Evolutionary conservation across 192 early-diverging fungal genomes (phyloP).

Genomic region (Paraglomus brasilianum): DNA sequence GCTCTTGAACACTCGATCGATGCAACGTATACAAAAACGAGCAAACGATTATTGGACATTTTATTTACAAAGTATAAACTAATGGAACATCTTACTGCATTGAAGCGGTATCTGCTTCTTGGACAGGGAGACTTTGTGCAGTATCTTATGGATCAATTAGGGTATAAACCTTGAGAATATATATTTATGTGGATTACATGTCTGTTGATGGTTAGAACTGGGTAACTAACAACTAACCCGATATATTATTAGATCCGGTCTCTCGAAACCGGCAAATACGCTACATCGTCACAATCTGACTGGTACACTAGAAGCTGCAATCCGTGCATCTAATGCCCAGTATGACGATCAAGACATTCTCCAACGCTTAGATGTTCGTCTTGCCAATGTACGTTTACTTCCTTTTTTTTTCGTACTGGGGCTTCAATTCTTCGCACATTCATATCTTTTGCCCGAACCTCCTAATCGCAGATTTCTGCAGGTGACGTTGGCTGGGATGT

Average conservation of each 20-base stretch:
- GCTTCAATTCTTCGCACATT: background rate
- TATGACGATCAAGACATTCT: constrained; percentile 77
- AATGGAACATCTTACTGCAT: constrained; percentile 78
- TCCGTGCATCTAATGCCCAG: constrained; percentile 87
- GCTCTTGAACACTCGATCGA: constrained; percentile 76
- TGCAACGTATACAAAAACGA: constrained; percentile 66
- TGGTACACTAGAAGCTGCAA: constrained; percentile 77
- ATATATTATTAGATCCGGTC: constrained; percentile 40
- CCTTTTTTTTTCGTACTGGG: background rate
- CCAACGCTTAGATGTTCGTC: constrained; percentile 72
- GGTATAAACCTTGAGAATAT: constrained; percentile 46
- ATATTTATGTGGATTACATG: background rate
- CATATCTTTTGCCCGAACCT: background rate
- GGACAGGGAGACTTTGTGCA: constrained; percentile 96
- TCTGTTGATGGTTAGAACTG: background rate
- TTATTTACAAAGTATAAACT: constrained; percentile 80
- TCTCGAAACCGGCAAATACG: constrained; percentile 66
- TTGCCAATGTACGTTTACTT: constrained; percentile 56
- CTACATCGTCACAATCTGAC: constrained; percentile 90
- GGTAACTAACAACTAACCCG: background rate
- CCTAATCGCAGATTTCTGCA: constrained; percentile 40
- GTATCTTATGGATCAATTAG: constrained; percentile 79
- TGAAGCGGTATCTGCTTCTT: constrained; percentile 87
- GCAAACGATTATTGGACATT: constrained; percentile 72
- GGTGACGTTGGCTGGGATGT: constrained; percentile 89